phyloP scores from a whole-genome alignment of 345 rosid genomes.

The Hibiscus syriacus region DNA sequence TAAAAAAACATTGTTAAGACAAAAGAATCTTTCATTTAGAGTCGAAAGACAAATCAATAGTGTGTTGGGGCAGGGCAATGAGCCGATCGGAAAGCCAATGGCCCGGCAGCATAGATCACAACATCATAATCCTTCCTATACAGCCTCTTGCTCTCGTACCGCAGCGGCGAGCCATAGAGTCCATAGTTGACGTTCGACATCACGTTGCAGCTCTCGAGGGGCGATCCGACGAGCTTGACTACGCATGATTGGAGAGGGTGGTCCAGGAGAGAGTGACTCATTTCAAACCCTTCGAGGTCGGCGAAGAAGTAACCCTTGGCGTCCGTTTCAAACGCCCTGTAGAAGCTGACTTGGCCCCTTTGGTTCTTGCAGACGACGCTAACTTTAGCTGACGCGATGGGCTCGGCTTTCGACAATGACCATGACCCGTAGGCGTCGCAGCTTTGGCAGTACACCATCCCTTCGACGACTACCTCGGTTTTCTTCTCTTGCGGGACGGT shows the following conservation, averaged over 20 bases:
- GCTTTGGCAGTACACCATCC: conserved; percentile 79
- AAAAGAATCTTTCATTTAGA: background rate
- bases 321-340: conserved; percentile 54
- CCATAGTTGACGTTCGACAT: conserved; percentile 69
- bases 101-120: conserved; percentile 70
- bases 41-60: conserved; percentile 3
- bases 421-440: conserved; percentile 58
- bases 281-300: conserved; percentile 47
- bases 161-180: conserved; percentile 51
- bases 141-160: conserved; percentile 47
- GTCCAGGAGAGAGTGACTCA: conserved; percentile 40
- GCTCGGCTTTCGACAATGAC: conserved; percentile 61
- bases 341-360: conserved; percentile 43
- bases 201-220: conserved; percentile 52
- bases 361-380: conserved; percentile 69
- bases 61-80: conserved; percentile 41
- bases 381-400: conserved; percentile 58
- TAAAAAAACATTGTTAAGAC: background rate
- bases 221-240: conserved; percentile 72
- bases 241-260: conserved; percentile 79
- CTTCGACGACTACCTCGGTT: conserved; percentile 59
- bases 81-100: conserved; percentile 76
- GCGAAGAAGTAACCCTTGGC: conserved; percentile 66
- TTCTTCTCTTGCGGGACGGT: conserved; percentile 23
- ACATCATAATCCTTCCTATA: conserved; percentile 36